Conservation (phyloP, 179 eudicot genomes). For the Amaranthus tricolor region DNA sequence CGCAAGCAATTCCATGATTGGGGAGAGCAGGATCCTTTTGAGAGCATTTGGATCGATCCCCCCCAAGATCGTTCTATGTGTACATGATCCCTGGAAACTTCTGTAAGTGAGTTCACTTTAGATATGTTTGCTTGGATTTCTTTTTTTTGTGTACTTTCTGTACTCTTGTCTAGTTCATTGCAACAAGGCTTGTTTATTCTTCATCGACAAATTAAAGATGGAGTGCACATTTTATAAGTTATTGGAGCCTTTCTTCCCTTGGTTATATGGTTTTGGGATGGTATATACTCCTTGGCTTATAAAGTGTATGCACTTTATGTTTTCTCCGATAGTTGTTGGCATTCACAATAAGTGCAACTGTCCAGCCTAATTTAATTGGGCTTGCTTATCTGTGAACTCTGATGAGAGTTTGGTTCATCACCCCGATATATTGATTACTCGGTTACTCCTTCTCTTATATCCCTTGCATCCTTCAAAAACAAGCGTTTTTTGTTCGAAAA, state of each 20-base stretch:
- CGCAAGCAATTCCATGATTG: conserved; percentile 75
- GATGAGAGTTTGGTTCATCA: too few species aligned
- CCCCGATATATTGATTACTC: too few species aligned
- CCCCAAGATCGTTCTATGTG: conserved; percentile 56
- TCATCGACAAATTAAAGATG: too few species aligned
- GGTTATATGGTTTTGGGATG: too few species aligned
- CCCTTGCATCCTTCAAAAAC: neutral
- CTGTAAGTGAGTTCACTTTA: conserved; percentile 29
- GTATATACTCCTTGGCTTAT: too few species aligned
- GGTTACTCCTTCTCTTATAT: neutral
- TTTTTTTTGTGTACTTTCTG: neutral
- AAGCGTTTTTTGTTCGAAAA: too few species aligned
- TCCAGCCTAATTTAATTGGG: neutral
- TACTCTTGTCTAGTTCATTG: neutral
- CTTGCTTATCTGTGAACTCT: neutral
- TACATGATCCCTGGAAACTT: conserved; percentile 23
- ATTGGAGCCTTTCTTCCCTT: too few species aligned
- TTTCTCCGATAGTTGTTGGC: too few species aligned
- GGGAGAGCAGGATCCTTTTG: conserved; percentile 91
- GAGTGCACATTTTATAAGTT: too few species aligned
- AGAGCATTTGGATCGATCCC: conserved; percentile 83
- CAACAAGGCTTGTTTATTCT: too few species aligned
- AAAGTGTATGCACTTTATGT: too few species aligned
- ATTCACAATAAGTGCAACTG: too few species aligned
- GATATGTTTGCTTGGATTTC: conserved; percentile 11